These are phyloP conservation scores for Sporothrix globosa DNA, from an alignment of 2,329 filamentous ascomycete genomes.

Conservation along the genomic window DNA sequence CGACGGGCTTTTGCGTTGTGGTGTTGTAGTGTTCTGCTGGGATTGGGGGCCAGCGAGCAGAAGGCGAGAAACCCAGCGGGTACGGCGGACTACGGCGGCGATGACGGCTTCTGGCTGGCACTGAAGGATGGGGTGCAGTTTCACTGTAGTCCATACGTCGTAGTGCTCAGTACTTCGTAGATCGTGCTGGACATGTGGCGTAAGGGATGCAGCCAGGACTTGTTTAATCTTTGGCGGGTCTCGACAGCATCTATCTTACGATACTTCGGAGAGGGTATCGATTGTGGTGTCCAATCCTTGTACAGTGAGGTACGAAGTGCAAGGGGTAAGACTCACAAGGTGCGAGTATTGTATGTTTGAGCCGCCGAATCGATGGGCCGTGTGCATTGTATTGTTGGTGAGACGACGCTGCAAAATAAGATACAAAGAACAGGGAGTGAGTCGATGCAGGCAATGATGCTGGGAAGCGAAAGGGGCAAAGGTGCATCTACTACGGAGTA, in stretches of 20 bases:
- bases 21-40: neutral
- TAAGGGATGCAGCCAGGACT: neutral
- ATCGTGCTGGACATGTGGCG: too few relatives aligned
- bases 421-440: neutral
- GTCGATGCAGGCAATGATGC: neutral
- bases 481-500: conserved; percentile 5
- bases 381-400: neutral
- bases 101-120: neutral
- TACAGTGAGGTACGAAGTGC: conserved; percentile 12
- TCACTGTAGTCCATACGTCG: neutral
- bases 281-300: neutral
- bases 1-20: neutral
- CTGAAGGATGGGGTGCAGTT: neutral
- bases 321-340: neutral
- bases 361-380: neutral
- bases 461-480: neutral
- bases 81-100: too few relatives aligned
- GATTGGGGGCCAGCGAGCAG: neutral
- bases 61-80: neutral
- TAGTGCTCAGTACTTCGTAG: neutral
- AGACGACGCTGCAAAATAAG: neutral
- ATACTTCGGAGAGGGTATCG: neutral
- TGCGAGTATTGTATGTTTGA: neutral
- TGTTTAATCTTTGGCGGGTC: neutral
- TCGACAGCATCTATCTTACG: neutral